Conservation (phyloP, 305 asterid species). For the Plantago lanceolata region DNA sequence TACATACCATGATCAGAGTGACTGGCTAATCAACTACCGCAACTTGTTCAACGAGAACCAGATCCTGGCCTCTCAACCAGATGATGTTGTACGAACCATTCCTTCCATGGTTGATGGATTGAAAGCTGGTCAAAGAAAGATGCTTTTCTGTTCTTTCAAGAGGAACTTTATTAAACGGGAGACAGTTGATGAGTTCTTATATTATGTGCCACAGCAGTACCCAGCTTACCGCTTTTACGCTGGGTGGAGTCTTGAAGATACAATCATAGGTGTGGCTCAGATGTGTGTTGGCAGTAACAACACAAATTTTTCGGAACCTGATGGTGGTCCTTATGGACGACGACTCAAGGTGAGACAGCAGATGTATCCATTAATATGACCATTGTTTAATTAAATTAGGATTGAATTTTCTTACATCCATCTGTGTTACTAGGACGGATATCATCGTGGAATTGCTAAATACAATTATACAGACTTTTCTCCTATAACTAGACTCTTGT, state of each 20-base stretch:
- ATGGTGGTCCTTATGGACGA: too few species aligned
- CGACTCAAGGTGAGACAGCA: too few species aligned
- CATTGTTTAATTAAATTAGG: too few species aligned
- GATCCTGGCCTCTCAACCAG: slow-evolving; percentile 85
- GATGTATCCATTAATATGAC: slow-evolving; percentile 42
- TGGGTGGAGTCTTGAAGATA: slow-evolving; percentile 82
- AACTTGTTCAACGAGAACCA: slow-evolving; percentile 42
- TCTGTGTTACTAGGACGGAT: slow-evolving; percentile 59
- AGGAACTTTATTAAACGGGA: slow-evolving; percentile 76
- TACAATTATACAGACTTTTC: too few species aligned
- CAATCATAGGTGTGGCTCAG: slow-evolving; percentile 95
- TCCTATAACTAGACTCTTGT: slow-evolving; percentile 66
- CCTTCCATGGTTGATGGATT: slow-evolving; percentile 97
- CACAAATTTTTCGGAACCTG: slow-evolving; percentile 75
- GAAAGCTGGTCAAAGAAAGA: slow-evolving; percentile 97
- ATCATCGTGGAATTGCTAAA: too few species aligned
- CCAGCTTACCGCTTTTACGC: slow-evolving; percentile 99
- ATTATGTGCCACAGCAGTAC: slow-evolving; percentile 81
- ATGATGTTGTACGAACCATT: slow-evolving; percentile 94
- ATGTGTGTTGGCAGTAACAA: slow-evolving; percentile 88
- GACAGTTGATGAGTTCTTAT: slow-evolving; percentile 86
- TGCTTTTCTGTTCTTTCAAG: slow-evolving; percentile 85
- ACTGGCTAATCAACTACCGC: too few species aligned
- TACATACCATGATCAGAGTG: too few species aligned
- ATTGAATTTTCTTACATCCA: slow-evolving; percentile 34